Evolutionary conservation across 1,284 basidiomycete species (phyloP), one percentile per base, ranked within the genome.

Genomic region (Leucoagaricus sp.): DNA sequence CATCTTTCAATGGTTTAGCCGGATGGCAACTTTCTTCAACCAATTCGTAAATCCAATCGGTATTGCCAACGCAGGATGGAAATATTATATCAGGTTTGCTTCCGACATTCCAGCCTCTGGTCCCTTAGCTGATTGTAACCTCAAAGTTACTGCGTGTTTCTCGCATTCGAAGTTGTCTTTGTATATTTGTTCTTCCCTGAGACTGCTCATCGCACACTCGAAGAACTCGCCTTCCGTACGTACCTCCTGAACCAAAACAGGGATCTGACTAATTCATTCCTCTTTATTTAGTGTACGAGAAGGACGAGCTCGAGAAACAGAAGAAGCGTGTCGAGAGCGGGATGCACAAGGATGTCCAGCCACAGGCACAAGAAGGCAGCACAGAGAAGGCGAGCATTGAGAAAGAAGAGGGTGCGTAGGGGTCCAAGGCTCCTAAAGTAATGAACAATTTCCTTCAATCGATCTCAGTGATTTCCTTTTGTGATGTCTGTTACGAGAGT

Each of bases 31-130:
- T 4, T 81, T 79, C 63, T 81, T 84, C 71, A 85, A 84, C 63
- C 80, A 82, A 61, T 85, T 80, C 65, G 79, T 81, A 48, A 84
- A 83, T 66, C 82, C 82, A 1, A 78, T 84, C 51, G 85, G 82
- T 2, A 80, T 86, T 48, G 69, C 65, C 23, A 80, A 81, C 47
- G 76, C 81, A 50, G 77, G 73, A 13, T 77, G 74, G 74, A 75
- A 72, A 51, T 75, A 70, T 57, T 76, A 75, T 56, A 72, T 76
- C 63, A 76, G 73, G 71, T 72, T 50, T 31, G 48, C 25, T 1
- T 23, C n/a, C 4, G 9, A 8, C 29, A 44, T n/a, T 15, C 29
- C 4, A 7, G 13, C 19, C 25, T 17, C 12, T 1, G 21, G 17
- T n/a, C 15, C 28, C n/a, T 4, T 21, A 40, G 8, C 54, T 56